Evolutionary conservation across 495 filamentous ascomycete species (phyloP).

Genomic region (Sphaerosporella brunnea): DNA sequence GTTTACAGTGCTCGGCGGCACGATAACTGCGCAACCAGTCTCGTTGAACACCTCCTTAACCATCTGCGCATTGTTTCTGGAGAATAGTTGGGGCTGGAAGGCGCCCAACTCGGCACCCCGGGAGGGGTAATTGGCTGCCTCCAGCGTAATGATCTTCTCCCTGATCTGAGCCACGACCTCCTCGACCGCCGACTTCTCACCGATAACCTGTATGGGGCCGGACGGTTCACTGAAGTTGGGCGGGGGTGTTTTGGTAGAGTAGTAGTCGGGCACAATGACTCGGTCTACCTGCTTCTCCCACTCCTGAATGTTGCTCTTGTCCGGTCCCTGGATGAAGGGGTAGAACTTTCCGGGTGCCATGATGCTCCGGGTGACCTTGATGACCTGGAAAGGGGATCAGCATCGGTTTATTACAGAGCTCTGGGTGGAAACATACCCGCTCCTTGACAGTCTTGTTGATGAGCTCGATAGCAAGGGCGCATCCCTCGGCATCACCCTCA

Average conservation of each 20-base stretch:
- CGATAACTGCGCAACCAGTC: conserved; percentile 73
- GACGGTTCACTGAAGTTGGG: conserved; percentile 16
- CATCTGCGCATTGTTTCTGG: conserved; percentile 58
- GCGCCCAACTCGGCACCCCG: neutral
- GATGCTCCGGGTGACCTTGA: conserved; percentile 58
- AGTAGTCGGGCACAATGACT: conserved; percentile 24
- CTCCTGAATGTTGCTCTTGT: conserved; percentile 45
- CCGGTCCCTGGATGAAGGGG: conserved; percentile 78
- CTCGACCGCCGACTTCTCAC: conserved; percentile 69
- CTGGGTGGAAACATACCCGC: conserved; percentile 30
- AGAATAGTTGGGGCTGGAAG: conserved; percentile 43
- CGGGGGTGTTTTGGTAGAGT: conserved; percentile 14
- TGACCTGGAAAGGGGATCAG: conserved; percentile 27
- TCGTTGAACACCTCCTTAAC: conserved; percentile 72
- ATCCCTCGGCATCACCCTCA: conserved; percentile 76
- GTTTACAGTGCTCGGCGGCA: conserved; percentile 55
- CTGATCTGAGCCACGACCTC: conserved; percentile 65
- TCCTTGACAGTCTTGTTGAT: conserved; percentile 75
- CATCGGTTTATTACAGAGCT: neutral
- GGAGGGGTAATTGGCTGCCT: conserved; percentile 33
- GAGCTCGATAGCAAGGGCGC: conserved; percentile 58
- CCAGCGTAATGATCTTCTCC: conserved; percentile 39
- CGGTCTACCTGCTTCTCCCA: conserved; percentile 38
- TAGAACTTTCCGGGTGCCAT: conserved; percentile 79
- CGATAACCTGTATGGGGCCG: conserved; percentile 53